Conservation (phyloP, 2,329 filamentous ascomycete genomes). For the Alternaria sp. region DNA sequence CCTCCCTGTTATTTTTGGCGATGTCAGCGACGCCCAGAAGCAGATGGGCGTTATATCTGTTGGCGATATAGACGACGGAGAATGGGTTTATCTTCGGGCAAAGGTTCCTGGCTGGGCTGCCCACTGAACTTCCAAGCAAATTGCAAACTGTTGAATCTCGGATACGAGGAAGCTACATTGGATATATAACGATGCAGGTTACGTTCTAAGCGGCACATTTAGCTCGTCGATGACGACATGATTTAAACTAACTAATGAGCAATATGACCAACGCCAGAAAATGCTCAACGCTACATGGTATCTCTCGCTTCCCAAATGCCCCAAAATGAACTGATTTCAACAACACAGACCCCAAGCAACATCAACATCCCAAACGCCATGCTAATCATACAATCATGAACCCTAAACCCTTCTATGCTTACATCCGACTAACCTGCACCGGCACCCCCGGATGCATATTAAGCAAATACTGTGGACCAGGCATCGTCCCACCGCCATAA, state of each 20-base stretch:
- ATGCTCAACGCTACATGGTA: conserved; percentile 2
- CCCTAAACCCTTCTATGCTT: background rate
- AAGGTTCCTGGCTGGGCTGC: background rate
- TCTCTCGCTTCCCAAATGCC: background rate
- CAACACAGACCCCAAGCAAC: background rate
- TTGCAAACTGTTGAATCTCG: background rate
- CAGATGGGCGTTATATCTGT: background rate
- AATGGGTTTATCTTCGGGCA: background rate
- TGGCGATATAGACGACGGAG: background rate
- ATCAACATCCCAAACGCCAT: background rate
- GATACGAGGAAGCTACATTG: background rate
- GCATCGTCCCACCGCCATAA: conserved; percentile 44
- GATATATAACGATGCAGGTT: background rate
- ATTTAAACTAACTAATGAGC: background rate
- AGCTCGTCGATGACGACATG: background rate
- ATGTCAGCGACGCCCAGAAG: background rate
- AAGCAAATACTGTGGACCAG: conserved; percentile 45
- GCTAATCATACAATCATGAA: conserved; percentile 3
- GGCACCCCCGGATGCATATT: conserved; percentile 50
- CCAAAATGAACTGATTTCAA: background rate
- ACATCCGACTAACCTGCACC: conserved; percentile 31
- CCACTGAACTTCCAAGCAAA: background rate
- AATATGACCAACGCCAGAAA: background rate
- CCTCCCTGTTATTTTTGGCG: background rate
- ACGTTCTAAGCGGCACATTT: background rate